Evolutionary conservation across 1,139 yeast genomes (phyloP), one percentile per base, ranked within the genome.

Genomic region (Hansenula sp.): DNA sequence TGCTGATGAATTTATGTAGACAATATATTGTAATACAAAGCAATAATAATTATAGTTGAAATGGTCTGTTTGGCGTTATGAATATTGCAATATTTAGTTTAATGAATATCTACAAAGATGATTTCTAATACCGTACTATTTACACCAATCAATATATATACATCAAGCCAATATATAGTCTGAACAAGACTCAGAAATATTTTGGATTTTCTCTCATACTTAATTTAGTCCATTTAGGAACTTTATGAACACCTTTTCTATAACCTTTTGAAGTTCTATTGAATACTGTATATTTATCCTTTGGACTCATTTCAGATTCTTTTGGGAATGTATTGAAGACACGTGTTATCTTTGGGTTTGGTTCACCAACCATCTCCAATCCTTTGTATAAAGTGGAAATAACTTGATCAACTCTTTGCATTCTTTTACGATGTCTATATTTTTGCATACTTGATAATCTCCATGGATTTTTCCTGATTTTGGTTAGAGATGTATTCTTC

Each of bases 201-300:
- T 78, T 75, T 39, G 97, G 97, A 59, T 87, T 85, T 46, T 76
- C 79, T 70, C 97, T 81, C 63, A 84, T 76, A 15, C 96, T 81
- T 51, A 79, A 65, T 68, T 85, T 88, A 45, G 98, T 91, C 95
- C 96, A 89, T 59, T 88, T 86, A 18, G 96, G 96, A 30, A 84
- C 85, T 63, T 73, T 79, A 62, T 93, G 98, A 25, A 87, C 81
- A 52, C 94, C 82, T 69, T 90, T 93, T 70, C 99, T 79, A 67
- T 91, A 93, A 28, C 83, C 83, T 59, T 75, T 79, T 12, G 82
- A 76, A 57, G 81, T 81, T 65, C 78, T 84, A 67, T 80, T 82
- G 67, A 88, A 93, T 1, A 91, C 84, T 43, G 96, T 83, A 67
- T 93, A 93, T 66, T 93, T 93, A 68, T 93, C 96, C 54, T 69